Evolutionary conservation across 768 basidiomycete species (phyloP), one percentile per base, ranked within the genome.

Genomic region (Russula sp.): DNA sequence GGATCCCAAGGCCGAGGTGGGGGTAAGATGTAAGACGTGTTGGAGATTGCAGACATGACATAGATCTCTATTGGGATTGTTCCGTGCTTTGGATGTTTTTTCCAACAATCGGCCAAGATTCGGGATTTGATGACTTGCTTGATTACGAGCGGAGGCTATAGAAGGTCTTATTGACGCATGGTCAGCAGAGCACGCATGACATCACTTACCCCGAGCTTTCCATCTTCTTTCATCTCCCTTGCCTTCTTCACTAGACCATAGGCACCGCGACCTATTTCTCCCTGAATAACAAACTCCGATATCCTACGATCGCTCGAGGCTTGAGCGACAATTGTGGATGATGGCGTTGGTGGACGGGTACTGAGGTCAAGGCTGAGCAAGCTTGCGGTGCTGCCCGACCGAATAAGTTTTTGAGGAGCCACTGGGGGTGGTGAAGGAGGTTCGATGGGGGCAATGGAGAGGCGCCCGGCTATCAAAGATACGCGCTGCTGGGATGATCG

Each of bases 41-140:
- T 83, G 53, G 91, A 94, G 74, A 93, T 87, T 52, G 89, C 85
- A 62, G 90, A 91, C 91, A 94, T 90, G 71, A 94, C 91, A 72
- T 89, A 91, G 31, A 96, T 96, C 77, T 99, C 97, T 77, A 98
- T 96, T 16, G 97, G 96, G 70, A 98, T 97, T 8, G 97, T 97
- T 61, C 96, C 96, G 73, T 91, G 84, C 65, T 88, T 84, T 48
- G 91, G 89, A 73, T 99, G 96, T 71, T 91, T 91, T 78, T 98
- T 98, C 97, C 97, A 99, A 75, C 96, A 98, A 77, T 99, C 96
- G 35, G 96, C 96, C 57, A 99, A 82, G 63, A 99, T 99, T 56
- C 97, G 90, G 52, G 92, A 94, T 75, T 98, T 98, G 79, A 98
- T 95, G 71, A 98, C 88, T 75, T 97, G 95, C 72, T 99, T 99